Conservation (phyloP, 306 rosid genomes). For the Prunus campanulata region DNA sequence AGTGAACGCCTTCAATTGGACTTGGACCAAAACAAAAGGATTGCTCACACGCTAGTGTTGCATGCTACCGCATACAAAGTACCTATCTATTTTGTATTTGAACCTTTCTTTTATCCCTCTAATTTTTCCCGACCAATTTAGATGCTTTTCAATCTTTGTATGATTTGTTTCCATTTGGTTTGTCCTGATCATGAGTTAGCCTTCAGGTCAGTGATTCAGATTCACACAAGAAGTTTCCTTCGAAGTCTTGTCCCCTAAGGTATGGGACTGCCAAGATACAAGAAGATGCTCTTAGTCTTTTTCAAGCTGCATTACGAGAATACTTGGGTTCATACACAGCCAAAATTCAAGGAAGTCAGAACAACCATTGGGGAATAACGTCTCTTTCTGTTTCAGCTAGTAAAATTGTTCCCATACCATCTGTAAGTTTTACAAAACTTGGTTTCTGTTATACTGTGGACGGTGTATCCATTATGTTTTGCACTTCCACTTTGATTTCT, state of each 20-base stretch:
- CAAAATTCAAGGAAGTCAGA: constrained; percentile 48
- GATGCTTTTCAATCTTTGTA: constrained; percentile 1
- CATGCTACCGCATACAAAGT: constrained; percentile 86
- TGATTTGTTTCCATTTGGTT: constrained; percentile 7
- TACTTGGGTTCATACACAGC: constrained; percentile 44
- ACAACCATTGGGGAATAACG: constrained; percentile 69
- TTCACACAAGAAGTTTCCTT: constrained; percentile 76
- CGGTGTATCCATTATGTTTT: background rate
- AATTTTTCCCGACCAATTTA: background rate
- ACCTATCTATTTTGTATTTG: constrained; percentile 6
- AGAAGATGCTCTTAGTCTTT: constrained; percentile 83
- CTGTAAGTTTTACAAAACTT: constrained; percentile 59
- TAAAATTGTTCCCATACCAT: constrained; percentile 78
- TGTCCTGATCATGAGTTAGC: constrained; percentile 27
- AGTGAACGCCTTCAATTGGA: constrained; percentile 77
- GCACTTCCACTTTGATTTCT: background rate
- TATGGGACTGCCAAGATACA: constrained; percentile 85
- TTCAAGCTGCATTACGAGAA: constrained; percentile 83
- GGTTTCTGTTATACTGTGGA: background rate
- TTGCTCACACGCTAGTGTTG: constrained; percentile 74
- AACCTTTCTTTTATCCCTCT: background rate
- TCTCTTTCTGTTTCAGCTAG: constrained; percentile 82
- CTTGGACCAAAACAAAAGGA: constrained; percentile 77
- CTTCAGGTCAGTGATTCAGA: constrained; percentile 67
- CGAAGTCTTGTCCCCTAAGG: constrained; percentile 89